Base-by-base conservation (phyloP, 2,329 filamentous ascomycete species). In the Bipolaris cookei region DNA sequence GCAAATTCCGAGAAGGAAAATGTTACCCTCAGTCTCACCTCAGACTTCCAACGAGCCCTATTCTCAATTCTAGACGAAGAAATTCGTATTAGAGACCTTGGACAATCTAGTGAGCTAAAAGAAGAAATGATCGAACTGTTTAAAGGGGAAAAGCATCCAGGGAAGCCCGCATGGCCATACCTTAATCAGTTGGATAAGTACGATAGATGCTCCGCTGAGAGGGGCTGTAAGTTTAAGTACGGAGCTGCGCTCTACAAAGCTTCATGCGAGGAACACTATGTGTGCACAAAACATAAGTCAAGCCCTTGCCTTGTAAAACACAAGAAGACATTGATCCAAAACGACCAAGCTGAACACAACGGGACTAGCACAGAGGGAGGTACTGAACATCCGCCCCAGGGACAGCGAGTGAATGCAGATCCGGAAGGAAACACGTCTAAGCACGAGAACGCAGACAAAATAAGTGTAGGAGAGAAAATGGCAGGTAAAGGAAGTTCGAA, bases 21-120 rank as follows among this genome's bases (percentile, higher is more conserved):
- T 18, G 39, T 55, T 34, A 55, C 46, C n/a, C 30, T 55, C 11
- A 43, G 41, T 46, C 34, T 56, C 13, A 50, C 46, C 7, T 20
- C 20, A 14, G 41, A 56, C 53, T 56, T 56, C 18, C 6, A 46
- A 34, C 53, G 41, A 23, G 46, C 41, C 14, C 8, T 56, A 34
- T 51, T 56, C 16, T 20, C 25, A 3, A 23, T 51, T n/a, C 53
- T 56, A 3, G 13, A 51, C 21, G 34, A 56, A n/a, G 11, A 21
- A 10, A 56, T 46, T 25, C 25, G 34, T 16, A 45, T 51, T 11
- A 51, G 42, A 41, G 47, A 56, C 16, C 39, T 56, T 20, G 13
- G 41, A 21, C 25, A 56, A 16, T 56, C 47, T 14, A 13, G 28
- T 14, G 39, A 51, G 23, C 42, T 56, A 21, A 56, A 10, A 8